A percentile compares a stretch with the other conserved stretches of the same genome.
Evolutionary conservation across 2,329 filamentous ascomycete species (phyloP).

Genomic region (Aspergillus awamori): DNA sequence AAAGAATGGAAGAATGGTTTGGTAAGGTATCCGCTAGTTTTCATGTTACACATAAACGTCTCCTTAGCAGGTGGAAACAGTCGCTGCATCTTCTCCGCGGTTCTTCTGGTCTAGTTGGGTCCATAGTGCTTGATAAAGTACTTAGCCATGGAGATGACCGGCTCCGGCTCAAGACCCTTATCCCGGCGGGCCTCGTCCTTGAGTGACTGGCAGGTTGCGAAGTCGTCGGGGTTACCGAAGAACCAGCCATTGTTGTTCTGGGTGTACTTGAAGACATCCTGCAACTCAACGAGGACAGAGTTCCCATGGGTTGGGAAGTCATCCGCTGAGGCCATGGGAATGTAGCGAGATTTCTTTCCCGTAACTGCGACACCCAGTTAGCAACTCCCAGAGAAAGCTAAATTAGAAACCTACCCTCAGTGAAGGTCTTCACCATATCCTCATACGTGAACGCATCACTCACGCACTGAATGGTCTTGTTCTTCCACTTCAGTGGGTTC

Average conservation of each 20-base stretch:
- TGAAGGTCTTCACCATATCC: neutral
- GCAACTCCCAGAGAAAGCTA: neutral
- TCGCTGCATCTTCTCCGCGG: neutral
- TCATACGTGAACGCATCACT: constrained; percentile 1
- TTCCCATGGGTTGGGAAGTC: neutral
- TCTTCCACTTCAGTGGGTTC: neutral
- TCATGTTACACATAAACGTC: neutral
- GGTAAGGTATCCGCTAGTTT: neutral
- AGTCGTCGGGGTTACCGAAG: constrained; percentile 3
- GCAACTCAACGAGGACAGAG: neutral
- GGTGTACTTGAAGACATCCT: constrained; percentile 1
- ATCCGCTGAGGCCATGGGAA: neutral
- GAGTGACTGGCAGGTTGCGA: constrained; percentile 2
- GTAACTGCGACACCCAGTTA: neutral
- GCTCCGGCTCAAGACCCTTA: neutral
- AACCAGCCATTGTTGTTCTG: neutral
- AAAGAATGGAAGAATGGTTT: no score
- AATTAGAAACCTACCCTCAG: neutral
- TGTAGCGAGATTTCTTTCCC: neutral
- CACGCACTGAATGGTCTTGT: neutral
- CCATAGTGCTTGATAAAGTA: constrained; percentile 5
- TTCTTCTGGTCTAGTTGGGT: neutral
- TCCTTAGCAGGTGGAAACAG: neutral
- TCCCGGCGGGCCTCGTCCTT: constrained; percentile 2
- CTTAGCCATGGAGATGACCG: neutral